Evolutionary conservation across 352 stramenopile species (phyloP), one percentile per base, ranked within the genome.

Genomic region (Phytophthora meadii): DNA sequence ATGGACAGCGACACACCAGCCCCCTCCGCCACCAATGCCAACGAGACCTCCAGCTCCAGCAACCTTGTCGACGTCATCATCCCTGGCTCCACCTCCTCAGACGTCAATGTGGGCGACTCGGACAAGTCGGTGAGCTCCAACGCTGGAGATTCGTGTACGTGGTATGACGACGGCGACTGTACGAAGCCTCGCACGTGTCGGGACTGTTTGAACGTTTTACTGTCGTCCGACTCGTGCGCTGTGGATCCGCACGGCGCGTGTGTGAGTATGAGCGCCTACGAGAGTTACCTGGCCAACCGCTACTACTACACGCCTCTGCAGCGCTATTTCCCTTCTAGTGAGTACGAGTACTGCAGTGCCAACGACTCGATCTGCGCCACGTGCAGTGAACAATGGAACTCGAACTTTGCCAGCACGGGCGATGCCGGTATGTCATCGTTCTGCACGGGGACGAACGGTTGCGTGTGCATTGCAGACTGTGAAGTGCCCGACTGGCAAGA

Each of bases 301-400:
- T 74, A 72, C 64, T 83, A 83, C 62, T 83, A 83, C 62, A 69
- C 61, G 34, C 75, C 75, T 9, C 51, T 79, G 39, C 74, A 79
- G 62, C 74, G 74, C 32, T 83, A 81, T 59, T 83, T 77, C 45
- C 60, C 64, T 19, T 70, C 73, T 6, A 67, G n/a, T 40, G 66
- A 76, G 48, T 79, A 76, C 62, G 63, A 63, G 30, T 84, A 84
- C 57, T 84, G 76, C 54, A 69, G 48, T 44, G 58, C 47, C 11
- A 68, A 76, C 30, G 73, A 84, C 57, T 61, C 70, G 37, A 61
- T 68, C 24, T 84, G 76, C 44, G 48, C 61, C 44, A 50, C 50
- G 27, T 84, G 70, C 55, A 67, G 22, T 12, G 30, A 63, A 5
- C 57, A 65, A 28, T 84, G 76, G 76, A 66, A 61, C 47, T 28